These are phyloP conservation scores for Saccharomycopsis schoenii DNA, from an alignment of 805 yeast species.

Conservation along the genomic window DNA sequence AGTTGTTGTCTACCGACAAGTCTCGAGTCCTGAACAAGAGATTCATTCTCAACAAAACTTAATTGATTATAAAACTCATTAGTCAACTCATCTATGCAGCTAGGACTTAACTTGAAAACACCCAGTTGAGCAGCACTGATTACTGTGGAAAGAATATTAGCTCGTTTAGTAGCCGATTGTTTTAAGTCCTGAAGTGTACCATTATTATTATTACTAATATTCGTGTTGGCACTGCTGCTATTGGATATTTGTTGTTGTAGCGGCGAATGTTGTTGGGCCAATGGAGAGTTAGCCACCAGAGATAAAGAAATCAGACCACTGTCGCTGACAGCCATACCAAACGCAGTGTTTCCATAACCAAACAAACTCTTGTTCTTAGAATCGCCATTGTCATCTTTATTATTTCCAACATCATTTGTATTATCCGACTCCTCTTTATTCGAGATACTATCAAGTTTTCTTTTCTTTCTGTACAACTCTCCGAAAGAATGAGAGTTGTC, in stretches of 20 bases:
- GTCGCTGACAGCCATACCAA: conserved; percentile 1
- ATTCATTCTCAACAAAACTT: background rate
- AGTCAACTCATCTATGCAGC: conserved; percentile 24
- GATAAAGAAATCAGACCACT: conserved; percentile 3
- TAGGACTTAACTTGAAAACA: conserved; percentile 21
- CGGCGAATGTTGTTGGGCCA: background rate
- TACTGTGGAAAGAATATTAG: conserved; percentile 11
- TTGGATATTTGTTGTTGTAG: background rate
- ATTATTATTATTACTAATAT: background rate
- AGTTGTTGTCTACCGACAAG: background rate
- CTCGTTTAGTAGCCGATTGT: conserved; percentile 8
- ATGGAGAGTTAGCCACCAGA: background rate
- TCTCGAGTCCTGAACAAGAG: background rate
- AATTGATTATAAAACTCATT: background rate
- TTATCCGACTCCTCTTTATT: conserved; percentile 10
- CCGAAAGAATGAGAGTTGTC: conserved; percentile 17
- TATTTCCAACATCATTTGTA: background rate
- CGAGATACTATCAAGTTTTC: conserved; percentile 11
- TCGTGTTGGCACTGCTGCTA: background rate
- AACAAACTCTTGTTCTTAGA: conserved; percentile 1
- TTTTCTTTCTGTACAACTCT: conserved; percentile 14
- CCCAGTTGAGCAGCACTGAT: conserved; percentile 17
- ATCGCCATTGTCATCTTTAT: background rate
- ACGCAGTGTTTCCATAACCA: background rate
- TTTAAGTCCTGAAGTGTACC: conserved; percentile 1